Percentiles rank a stretch among this genome's conserved stretches.
Conservation (phyloP, 2,329 filamentous ascomycete species). For the Xylaria sp. region DNA sequence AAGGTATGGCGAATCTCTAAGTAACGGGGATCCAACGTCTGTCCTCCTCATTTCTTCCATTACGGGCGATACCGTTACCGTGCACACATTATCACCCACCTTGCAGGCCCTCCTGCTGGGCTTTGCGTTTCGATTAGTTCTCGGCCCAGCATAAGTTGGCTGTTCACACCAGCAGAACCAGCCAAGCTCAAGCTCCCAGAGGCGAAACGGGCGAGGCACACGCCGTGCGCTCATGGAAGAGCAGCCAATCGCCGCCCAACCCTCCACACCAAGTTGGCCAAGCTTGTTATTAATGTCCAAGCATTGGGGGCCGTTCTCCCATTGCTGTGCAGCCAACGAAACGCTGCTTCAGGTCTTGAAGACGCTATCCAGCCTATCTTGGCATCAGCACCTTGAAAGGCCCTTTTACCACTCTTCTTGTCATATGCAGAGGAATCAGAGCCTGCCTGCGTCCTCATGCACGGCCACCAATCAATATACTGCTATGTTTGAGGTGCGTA, state of each 20-base stretch:
- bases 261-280: background rate
- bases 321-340: background rate
- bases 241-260: background rate
- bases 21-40: too few species aligned
- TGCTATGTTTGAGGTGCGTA: background rate
- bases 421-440: background rate
- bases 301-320: too few species aligned
- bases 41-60: too few species aligned
- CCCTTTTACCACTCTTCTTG: conserved; percentile 41
- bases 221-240: background rate
- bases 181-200: background rate
- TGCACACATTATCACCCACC: too few species aligned
- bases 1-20: too few species aligned
- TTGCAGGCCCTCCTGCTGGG: too few species aligned
- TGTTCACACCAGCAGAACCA: too few species aligned
- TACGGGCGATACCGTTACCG: too few species aligned
- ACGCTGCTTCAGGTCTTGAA: too few species aligned
- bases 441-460: background rate
- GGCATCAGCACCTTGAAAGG: conserved; percentile 1
- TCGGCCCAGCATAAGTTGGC: too few species aligned
- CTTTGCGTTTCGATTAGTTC: too few species aligned
- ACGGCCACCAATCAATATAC: background rate
- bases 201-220: background rate
- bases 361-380: background rate
- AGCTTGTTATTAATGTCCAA: background rate